These are phyloP conservation scores for Rugonectria rugulosa DNA, from an alignment of 2,329 filamentous ascomycete genomes.

Conservation along the genomic window DNA sequence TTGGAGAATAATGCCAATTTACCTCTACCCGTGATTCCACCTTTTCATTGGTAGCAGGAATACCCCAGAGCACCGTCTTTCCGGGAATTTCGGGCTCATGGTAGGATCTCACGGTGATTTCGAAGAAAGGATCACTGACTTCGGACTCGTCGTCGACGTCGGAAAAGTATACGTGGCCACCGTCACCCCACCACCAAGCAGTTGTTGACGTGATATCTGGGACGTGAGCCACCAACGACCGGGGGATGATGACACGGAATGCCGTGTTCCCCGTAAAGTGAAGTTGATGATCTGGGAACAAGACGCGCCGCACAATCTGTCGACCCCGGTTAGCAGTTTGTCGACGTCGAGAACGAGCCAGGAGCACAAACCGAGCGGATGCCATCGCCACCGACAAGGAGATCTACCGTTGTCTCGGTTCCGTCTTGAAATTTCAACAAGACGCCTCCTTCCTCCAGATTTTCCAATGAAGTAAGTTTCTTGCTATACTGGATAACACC, in stretches of 20 bases:
- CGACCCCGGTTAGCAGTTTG: background rate
- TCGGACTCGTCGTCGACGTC: conserved; percentile 6
- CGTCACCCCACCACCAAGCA: conserved; percentile 8
- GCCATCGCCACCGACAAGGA: conserved; percentile 1
- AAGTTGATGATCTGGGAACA: conserved; percentile 5
- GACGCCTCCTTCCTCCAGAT: background rate
- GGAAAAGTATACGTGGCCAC: conserved; percentile 7
- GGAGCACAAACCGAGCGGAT: background rate
- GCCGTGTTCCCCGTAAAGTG: conserved; percentile 8
- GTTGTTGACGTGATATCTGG: conserved; percentile 2
- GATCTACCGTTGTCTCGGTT: background rate
- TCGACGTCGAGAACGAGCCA: background rate
- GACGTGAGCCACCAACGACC: conserved; percentile 1
- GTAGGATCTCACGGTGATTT: conserved; percentile 9
- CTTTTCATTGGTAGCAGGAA: conserved; percentile 7
- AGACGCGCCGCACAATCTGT: background rate
- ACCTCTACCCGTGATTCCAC: background rate
- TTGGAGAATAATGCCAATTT: background rate
- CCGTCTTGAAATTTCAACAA: conserved; percentile 1
- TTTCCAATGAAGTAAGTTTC: conserved; percentile 3
- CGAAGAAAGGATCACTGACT: background rate
- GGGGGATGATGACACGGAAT: conserved; percentile 2
- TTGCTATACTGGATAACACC: conserved; percentile 4
- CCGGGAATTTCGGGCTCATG: conserved; percentile 10
- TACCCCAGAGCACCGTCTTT: conserved; percentile 2